Conservation (phyloP, 345 rosid species). For the Zanthoxylum bungeanum region DNA sequence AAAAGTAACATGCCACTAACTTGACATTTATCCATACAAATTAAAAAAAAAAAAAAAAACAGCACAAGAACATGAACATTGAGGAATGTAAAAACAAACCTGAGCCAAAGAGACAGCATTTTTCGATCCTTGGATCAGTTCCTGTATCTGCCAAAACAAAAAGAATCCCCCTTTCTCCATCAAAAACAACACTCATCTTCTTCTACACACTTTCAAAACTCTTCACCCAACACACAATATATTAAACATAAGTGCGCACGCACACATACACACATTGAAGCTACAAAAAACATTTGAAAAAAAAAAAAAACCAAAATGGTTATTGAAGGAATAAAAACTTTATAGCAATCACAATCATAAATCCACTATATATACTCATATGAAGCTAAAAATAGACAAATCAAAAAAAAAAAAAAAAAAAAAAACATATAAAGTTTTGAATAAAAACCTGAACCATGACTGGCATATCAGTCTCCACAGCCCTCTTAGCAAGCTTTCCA, state of each 20-base stretch:
- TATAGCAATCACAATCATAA: not conserved
- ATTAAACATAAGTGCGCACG: not conserved
- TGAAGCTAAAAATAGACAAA: conserved; percentile 5
- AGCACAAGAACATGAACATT: conserved; percentile 10
- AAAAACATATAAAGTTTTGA: too few species aligned
- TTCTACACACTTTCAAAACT: not conserved
- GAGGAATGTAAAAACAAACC: conserved; percentile 45
- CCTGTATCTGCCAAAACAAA: conserved; percentile 66
- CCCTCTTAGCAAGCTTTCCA: conserved; percentile 78
- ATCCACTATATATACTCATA: not conserved
- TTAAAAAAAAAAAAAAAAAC: too few species aligned
- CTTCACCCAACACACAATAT: not conserved
- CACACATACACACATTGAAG: not conserved
- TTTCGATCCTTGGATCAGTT: conserved; percentile 57
- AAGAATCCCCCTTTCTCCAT: conserved; percentile 15
- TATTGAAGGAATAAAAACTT: not conserved
- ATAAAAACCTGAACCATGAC: conserved; percentile 94
- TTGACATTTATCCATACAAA: conserved; percentile 9
- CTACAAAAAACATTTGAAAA: not conserved
- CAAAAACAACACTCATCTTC: conserved; percentile 16
- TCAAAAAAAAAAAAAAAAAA: conserved; percentile 9
- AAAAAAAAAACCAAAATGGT: conserved; percentile 1
- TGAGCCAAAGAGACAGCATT: conserved; percentile 86
- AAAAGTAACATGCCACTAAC: conserved; percentile 14
- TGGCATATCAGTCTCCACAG: conserved; percentile 76